Evolutionary conservation across 148 eudicot genomes (phyloP).

Genomic region (Selenicereus undatus): DNA sequence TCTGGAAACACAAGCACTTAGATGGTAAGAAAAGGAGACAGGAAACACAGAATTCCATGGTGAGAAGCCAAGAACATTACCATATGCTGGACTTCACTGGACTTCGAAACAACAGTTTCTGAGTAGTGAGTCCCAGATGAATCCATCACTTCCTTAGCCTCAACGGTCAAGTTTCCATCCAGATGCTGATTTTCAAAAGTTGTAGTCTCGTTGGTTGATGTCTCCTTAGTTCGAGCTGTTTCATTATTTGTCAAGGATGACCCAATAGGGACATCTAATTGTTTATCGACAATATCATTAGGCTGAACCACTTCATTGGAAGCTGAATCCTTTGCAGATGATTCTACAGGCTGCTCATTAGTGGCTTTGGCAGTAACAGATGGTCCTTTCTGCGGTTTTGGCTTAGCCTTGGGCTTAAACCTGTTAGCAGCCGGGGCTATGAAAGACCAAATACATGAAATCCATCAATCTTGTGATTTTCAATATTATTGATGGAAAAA

Average conservation of each 20-base stretch:
- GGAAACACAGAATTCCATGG: not conserved
- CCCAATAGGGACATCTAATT: constrained; percentile 9
- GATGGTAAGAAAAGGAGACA: constrained; percentile 5
- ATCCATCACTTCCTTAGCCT: constrained; percentile 19
- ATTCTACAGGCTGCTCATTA: constrained; percentile 10
- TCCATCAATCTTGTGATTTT: not conserved
- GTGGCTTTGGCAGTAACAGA: constrained; percentile 17
- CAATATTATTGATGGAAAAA: not conserved
- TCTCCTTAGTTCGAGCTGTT: not conserved
- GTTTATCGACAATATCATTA: no score
- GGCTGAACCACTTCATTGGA: constrained; percentile 17
- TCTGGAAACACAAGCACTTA: constrained; percentile 24
- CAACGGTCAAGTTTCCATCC: constrained; percentile 8
- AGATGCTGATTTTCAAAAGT: not conserved
- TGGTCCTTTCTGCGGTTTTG: constrained; percentile 33
- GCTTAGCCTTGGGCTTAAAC: constrained; percentile 64
- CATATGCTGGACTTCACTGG: constrained; percentile 27
- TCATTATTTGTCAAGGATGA: constrained; percentile 13
- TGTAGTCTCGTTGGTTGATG: constrained; percentile 2
- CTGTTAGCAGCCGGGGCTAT: constrained; percentile 46
- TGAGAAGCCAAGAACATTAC: constrained; percentile 16
- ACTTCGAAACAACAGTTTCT: no score
- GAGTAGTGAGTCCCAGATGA: not conserved
- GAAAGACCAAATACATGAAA: constrained; percentile 2
- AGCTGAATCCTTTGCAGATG: not conserved